Evolutionary conservation across 2,329 filamentous ascomycete genomes (phyloP).

Genomic region (Ophiognomonia clavigignenti-juglandacearum): DNA sequence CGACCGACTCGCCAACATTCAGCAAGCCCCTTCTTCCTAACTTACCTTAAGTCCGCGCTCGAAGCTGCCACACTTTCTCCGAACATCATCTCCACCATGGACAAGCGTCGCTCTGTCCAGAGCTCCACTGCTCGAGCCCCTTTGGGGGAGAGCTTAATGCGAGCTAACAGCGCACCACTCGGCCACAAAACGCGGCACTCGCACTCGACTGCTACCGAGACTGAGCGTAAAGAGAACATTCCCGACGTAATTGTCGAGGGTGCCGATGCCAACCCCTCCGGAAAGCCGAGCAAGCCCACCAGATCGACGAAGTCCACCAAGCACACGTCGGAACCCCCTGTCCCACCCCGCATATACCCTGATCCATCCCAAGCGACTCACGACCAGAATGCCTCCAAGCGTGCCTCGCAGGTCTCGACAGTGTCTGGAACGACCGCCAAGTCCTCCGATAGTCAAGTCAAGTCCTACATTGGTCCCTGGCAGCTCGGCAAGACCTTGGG

Average conservation of each 20-base stretch:
- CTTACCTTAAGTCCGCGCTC: slow-evolving; percentile 1
- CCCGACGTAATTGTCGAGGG: slow-evolving; percentile 2
- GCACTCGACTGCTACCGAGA: slow-evolving; percentile 3
- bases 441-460: slow-evolving; percentile 30
- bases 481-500: slow-evolving; percentile 84
- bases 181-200: neutral
- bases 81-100: slow-evolving; percentile 5
- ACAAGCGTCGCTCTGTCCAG: slow-evolving; percentile 6
- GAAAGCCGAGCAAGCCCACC: slow-evolving; percentile 1
- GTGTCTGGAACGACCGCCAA: slow-evolving; percentile 29
- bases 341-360: slow-evolving; percentile 26
- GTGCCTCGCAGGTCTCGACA: slow-evolving; percentile 34
- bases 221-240: slow-evolving; percentile 14
- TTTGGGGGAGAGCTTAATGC: slow-evolving; percentile 10
- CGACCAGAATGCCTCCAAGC: slow-evolving; percentile 26
- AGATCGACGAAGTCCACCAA: slow-evolving; percentile 2
- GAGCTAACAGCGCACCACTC: slow-evolving; percentile 9
- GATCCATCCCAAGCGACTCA: slow-evolving; percentile 27
- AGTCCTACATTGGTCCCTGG: slow-evolving; percentile 89
- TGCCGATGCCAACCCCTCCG: neutral
- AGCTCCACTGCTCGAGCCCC: slow-evolving; percentile 3
- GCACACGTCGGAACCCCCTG: slow-evolving; percentile 4
- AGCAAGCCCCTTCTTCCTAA: neutral
- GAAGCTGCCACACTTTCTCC: neutral
- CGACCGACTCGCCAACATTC: neutral